Evolutionary conservation across 257 asterid species (phyloP), one percentile per base, ranked within the genome.

Genomic region (Nicotiana paniculata): DNA sequence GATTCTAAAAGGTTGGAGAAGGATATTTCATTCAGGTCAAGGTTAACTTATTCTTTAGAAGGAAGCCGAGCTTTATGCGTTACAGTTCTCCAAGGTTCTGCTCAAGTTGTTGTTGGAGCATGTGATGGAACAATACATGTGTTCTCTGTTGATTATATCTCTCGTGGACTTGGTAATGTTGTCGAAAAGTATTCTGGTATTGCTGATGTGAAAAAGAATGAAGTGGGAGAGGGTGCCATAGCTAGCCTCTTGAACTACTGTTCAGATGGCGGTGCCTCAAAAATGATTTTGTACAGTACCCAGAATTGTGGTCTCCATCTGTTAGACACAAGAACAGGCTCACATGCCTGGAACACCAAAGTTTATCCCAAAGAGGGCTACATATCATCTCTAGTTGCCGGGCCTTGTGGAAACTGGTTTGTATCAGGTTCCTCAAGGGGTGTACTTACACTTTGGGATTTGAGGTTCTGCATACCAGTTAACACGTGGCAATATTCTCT

Each of bases 341-440:
- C 91, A 59, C 89, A 88, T 90, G 87, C 91, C 83, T 94, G 99
- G 98, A 88, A 86, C 84, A 89, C 98, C 59, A 93, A 91, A 87
- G 96, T 91, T 81, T 78, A 79, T 79, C 98, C 98, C 13, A 97
- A 91, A 88, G 98, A 92, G 88, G 99, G 99, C 24, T 96, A 91
- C 85, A 82, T 91, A 51, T 90, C 97, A 76, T 92, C 99, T 82
- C 86, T 96, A 85, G 98, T 93, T 59, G 97, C 94, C 62, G 98
- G 91, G 82, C 98, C 97, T 69, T 92, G 98, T 62, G 99, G 99
- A 84, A 94, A 96, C 85, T 96, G 99, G 99, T 96, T 96, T 86
- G 97, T 94, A 13, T 90, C 98, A 83, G 98, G 99, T 82, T 94
- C 99, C 62, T 96, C 99, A 37, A 93, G 98, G 88, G 98, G 99